These are phyloP conservation scores for Aureobasidium sp. DNA, from an alignment of 2,329 filamentous ascomycete species.

Conservation along the genomic window DNA sequence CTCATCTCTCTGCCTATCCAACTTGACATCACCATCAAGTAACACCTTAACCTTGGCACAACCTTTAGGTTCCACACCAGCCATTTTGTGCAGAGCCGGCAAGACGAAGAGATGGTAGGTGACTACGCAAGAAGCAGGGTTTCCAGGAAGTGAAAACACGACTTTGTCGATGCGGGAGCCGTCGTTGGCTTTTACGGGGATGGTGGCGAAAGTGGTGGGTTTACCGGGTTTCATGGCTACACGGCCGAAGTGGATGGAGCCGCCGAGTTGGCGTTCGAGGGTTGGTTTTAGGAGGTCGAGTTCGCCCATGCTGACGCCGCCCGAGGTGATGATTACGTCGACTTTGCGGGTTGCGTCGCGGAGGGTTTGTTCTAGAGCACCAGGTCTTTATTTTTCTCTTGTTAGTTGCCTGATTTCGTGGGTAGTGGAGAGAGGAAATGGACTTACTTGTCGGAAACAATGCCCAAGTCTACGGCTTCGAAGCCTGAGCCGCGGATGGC, in stretches of 20 bases:
- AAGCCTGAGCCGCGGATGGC: conserved; percentile 70
- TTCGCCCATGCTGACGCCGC: conserved; percentile 96
- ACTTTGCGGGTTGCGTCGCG: conserved; percentile 65
- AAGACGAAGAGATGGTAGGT: conserved; percentile 93
- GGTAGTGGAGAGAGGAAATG: background rate
- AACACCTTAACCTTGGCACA: conserved; percentile 65
- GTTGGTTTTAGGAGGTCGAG: conserved; percentile 94
- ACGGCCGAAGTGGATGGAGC: conserved; percentile 91
- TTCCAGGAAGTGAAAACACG: conserved; percentile 87
- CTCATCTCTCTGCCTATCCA: conserved; percentile 72
- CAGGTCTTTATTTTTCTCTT: conserved; percentile 39
- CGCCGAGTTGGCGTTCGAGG: conserved; percentile 80
- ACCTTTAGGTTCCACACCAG: conserved; percentile 61
- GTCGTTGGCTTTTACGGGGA: conserved; percentile 52
- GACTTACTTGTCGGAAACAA: conserved; percentile 61
- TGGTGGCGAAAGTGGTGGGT: conserved; percentile 90
- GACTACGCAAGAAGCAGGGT: conserved; percentile 86
- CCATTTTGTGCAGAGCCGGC: conserved; percentile 70
- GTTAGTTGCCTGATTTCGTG: background rate
- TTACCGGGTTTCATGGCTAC: conserved; percentile 98
- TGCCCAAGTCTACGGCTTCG: conserved; percentile 75
- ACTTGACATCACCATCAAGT: conserved; percentile 63
- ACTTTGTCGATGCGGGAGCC: conserved; percentile 57
- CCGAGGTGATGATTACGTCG: conserved; percentile 83
- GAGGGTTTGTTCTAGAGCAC: conserved; percentile 67